Evolutionary conservation across 2,329 filamentous ascomycete genomes (phyloP), one percentile per base, ranked within the genome.

Genomic region (Cercospora sp.): DNA sequence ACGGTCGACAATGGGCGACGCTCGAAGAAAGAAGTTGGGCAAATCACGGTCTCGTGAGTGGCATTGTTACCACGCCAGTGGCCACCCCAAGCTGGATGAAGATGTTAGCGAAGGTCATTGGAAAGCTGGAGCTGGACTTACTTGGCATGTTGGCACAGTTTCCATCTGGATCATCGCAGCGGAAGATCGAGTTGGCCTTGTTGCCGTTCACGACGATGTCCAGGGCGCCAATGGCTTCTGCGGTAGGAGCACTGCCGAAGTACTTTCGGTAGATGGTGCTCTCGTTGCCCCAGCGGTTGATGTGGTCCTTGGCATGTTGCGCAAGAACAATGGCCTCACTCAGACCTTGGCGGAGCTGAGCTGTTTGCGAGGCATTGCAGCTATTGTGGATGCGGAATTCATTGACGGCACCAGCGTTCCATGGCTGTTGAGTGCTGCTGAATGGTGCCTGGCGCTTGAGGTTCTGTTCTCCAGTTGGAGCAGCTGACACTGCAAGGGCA

Each of bases 21-120:
- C 58, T 82, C 83, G 42, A 80, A 75, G 78, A 87, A 91, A 1
- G 88, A 90, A 1, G 86, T 81, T 5, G 84, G 83, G 78, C 89
- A 91, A 78, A 91, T 91, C 71, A 91, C 89, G 2, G 89, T 91
- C 78, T 91, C 89, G 0, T 83, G 79, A 2, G 88, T 88, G 2
- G 84, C 89, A 69, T 91, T 91, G 28, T 78, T 74, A 53, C 89
- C 89, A 64, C 90, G 86, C 86, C 86, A 90, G 81, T 91, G 89
- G 36, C 89, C 89, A 57, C 82, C 89, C 85, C 86, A 91, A 62
- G 81, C 88, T 90, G 40, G 20, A 3, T 2, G 4, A 51, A 13
- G 23, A 28, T 13, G 31, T 57, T 58, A 26, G 57, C n/a, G 18
- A 30, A 53, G 16, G 6, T 53, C 16, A 18, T n/a, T 8, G 60